Percentiles rank a stretch among this genome's conserved stretches.
These are phyloP conservation scores for Eimeria tenella DNA, from an alignment of 169 alveolate species.

Conservation along the genomic window DNA sequence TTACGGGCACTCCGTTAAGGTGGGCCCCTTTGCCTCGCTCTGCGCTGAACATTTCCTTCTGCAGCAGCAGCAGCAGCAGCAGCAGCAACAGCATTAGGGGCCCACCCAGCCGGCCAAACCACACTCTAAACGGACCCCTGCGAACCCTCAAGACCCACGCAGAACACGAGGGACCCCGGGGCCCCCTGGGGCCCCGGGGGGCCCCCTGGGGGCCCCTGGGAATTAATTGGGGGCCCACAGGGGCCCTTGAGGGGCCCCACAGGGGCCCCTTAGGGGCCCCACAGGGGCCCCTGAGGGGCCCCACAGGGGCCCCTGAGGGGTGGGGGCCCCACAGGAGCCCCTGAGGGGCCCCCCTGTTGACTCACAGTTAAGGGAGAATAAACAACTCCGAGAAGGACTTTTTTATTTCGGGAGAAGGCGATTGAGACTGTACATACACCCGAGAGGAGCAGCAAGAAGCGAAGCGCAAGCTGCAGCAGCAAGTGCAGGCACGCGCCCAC, in stretches of 20 bases:
- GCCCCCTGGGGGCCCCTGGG: too few relatives aligned
- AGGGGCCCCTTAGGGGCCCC: background rate
- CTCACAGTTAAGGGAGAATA: conserved; percentile 14
- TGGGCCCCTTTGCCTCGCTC: conserved; percentile 46
- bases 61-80: conserved; percentile 46
- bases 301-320: too few relatives aligned
- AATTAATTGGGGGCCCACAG: too few relatives aligned
- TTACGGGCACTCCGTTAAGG: background rate
- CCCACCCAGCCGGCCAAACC: background rate
- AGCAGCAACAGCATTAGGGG: background rate
- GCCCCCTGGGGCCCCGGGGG: too few relatives aligned
- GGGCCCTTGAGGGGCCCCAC: too few relatives aligned
- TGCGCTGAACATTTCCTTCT: conserved; percentile 49
- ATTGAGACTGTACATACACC: conserved; percentile 22
- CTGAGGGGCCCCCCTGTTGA: background rate
- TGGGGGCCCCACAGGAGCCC: too few relatives aligned
- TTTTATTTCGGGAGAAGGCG: conserved; percentile 13
- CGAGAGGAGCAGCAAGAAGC: too few relatives aligned
- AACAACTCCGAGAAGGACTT: conserved; percentile 38
- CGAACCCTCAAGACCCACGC: background rate
- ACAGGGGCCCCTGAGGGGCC: too few relatives aligned
- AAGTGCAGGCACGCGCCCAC: background rate
- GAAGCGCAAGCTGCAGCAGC: background rate
- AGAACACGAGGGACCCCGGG: too few relatives aligned
- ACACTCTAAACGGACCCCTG: background rate